Evolutionary conservation across 805 yeast species (phyloP).

Genomic region (Ogataea degrootiae): DNA sequence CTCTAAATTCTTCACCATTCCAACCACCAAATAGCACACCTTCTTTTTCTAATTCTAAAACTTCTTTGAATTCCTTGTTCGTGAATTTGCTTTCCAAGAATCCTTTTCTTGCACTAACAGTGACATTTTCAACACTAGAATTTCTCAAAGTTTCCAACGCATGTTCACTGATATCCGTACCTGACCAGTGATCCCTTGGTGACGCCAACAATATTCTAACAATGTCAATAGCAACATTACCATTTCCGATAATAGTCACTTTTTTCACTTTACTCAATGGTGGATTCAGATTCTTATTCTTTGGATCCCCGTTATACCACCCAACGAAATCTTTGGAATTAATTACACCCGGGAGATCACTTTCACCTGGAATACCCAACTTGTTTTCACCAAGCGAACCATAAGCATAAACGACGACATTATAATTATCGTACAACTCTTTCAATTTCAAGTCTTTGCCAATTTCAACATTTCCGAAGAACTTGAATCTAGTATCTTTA

Average conservation of each 20-base stretch:
- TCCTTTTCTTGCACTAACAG: slow-evolving; percentile 83
- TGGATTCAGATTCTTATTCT: slow-evolving; percentile 42
- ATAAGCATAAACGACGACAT: slow-evolving; percentile 74
- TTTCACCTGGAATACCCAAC: slow-evolving; percentile 53
- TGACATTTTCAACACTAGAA: slow-evolving; percentile 58
- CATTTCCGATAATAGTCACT: slow-evolving; percentile 90
- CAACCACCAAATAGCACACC: slow-evolving; percentile 46
- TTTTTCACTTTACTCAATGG: slow-evolving; percentile 56
- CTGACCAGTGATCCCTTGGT: slow-evolving; percentile 43
- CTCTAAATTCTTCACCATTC: slow-evolving; percentile 34
- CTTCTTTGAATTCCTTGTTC: slow-evolving; percentile 85
- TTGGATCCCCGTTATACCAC: slow-evolving; percentile 95
- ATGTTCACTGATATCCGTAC: slow-evolving; percentile 66
- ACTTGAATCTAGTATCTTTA: slow-evolving; percentile 39
- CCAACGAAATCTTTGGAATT: slow-evolving; percentile 85
- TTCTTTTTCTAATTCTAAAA: slow-evolving; percentile 52
- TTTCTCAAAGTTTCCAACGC: slow-evolving; percentile 52
- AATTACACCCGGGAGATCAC: slow-evolving; percentile 55
- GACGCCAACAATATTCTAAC: slow-evolving; percentile 73
- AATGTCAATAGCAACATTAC: slow-evolving; percentile 92
- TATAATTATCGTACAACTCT: slow-evolving; percentile 51
- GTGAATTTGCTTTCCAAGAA: slow-evolving; percentile 83
- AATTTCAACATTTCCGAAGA: slow-evolving; percentile 66
- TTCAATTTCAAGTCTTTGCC: slow-evolving; percentile 57
- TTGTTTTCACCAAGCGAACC: slow-evolving; percentile 66